Evolutionary conservation across 2,329 filamentous ascomycete species (phyloP).

Genomic region (Aspergillus sp.): DNA sequence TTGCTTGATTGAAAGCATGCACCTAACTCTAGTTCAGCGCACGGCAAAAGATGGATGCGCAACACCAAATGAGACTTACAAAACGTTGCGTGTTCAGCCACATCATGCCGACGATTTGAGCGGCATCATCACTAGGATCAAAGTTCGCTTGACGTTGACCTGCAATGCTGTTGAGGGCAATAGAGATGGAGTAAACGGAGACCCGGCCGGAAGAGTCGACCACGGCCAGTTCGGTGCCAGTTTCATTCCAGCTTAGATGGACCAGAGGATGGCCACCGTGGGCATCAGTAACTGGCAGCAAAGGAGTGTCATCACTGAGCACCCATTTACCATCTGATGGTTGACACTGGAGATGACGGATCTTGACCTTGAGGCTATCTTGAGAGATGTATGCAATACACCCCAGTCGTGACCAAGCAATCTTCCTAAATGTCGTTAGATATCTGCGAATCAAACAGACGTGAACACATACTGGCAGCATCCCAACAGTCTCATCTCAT

Average conservation of each 20-base stretch:
- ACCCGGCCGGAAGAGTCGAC: conserved; percentile 76
- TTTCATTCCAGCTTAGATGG: conserved; percentile 78
- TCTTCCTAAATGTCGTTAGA: conserved; percentile 51
- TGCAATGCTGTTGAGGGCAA: conserved; percentile 68
- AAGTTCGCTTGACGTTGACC: conserved; percentile 57
- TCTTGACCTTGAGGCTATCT: conserved; percentile 65
- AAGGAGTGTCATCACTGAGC: conserved; percentile 65
- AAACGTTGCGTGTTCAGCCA: conserved; percentile 68
- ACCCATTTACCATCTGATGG: conserved; percentile 69
- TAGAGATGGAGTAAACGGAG: conserved; percentile 65
- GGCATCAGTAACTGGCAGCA: conserved; percentile 58
- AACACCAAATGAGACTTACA: conserved; percentile 26
- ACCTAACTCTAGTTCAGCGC: conserved; percentile 19
- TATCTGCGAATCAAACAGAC: background rate
- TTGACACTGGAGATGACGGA: conserved; percentile 67
- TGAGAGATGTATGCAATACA: conserved; percentile 76
- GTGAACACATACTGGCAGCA: conserved; percentile 69
- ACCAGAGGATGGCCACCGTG: conserved; percentile 63
- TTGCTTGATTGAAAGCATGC: conserved; percentile 52
- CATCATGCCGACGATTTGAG: conserved; percentile 74
- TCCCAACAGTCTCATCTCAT: conserved; percentile 69
- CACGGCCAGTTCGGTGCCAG: conserved; percentile 74
- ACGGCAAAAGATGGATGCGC: conserved; percentile 3
- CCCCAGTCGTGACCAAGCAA: conserved; percentile 84
- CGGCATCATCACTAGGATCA: conserved; percentile 70